Conservation (phyloP, 73 alveolate species). For the Symbiodinium pilosum region DNA sequence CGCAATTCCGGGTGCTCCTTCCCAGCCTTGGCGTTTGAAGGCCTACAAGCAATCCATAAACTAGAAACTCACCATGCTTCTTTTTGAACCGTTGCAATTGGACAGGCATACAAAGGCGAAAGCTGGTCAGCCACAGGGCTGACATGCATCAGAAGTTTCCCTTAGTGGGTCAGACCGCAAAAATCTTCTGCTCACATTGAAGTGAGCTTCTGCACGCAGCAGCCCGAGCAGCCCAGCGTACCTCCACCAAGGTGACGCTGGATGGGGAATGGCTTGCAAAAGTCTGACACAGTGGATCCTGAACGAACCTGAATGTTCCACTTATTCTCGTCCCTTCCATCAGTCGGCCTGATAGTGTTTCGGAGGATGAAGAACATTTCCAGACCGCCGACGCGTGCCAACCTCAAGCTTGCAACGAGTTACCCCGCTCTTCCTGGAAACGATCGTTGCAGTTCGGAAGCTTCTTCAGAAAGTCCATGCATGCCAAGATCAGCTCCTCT, state of each 20-base stretch:
- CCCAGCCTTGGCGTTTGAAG: background rate
- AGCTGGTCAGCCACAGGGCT: too few species aligned
- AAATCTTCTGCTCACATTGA: background rate
- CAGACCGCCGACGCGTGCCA: slow-evolving; percentile 9
- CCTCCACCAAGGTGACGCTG: too few species aligned
- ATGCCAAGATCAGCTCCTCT: slow-evolving; percentile 20
- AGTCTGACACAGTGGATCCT: too few species aligned
- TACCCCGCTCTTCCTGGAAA: too few species aligned
- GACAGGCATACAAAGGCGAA: too few species aligned
- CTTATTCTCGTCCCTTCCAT: too few species aligned
- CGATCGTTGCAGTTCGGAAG: background rate
- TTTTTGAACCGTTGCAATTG: too few species aligned
- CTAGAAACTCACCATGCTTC: too few species aligned
- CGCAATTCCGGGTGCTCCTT: slow-evolving; percentile 77
- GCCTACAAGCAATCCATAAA: too few species aligned
- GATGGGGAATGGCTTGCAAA: too few species aligned
- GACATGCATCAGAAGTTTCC: too few species aligned
- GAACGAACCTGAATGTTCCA: too few species aligned
- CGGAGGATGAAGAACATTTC: slow-evolving; percentile 44
- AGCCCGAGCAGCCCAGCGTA: slow-evolving; percentile 46
- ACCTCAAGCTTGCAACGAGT: slow-evolving; percentile 10
- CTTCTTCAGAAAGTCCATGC: slow-evolving; percentile 31
- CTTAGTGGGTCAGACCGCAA: background rate
- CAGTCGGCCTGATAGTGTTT: slow-evolving; percentile 26
- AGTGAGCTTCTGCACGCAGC: background rate